Base-by-base conservation (phyloP, 768 basidiomycete genomes). In the Termitomyces sp. region DNA sequence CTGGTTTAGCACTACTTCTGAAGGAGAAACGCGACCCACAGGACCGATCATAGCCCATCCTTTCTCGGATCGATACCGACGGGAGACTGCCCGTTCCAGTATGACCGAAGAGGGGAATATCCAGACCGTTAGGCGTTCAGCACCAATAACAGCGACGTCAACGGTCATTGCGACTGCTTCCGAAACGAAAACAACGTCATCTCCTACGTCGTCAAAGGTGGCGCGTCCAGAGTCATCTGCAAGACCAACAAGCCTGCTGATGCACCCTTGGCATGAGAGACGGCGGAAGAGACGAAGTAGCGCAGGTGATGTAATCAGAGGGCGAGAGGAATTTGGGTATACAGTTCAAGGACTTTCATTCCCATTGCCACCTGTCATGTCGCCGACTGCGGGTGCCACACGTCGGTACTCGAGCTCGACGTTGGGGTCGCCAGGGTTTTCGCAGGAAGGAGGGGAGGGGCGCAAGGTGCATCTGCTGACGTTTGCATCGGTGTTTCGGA, bases 261-360 rank as follows among this genome's bases (percentile, higher is more conserved):
- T 66, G 62, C 62, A 63, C 43, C 60, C 62, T 5, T 66, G 65
- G 65, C 62, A 66, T 6, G 62, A 61, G n/a, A 61, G 42, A 55
- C 32, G 32, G 11, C 10, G 43, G 43, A 45, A 46, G 12, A 51
- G 46, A 25, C 56, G 15, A 32, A 40, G 49, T 17, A 48, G 37
- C 10, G n/a, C 37, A 11, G 56, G 17, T 37, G 20, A 15, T 20
- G 8, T n/a, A 8, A 59, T 60, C 53, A 57, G 31, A 29, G 25
- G 34, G 10, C 46, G 43, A 11, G 52, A 60, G 7, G 49, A 40
- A 31, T 14, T 42, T 4, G 63, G 53, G 25, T 63, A 66, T 43
- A 59, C 48, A 8, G 54, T 49, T 43, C 56, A 49, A 17, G 62
- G 62, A 31, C 57, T 60, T 40, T 34, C 56, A 6, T 60, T 66